A percentile compares a stretch with the other conserved stretches of the same genome.
Evolutionary conservation across 2,329 filamentous ascomycete species (phyloP).

Genomic region (Trichoderma brevicompactum): DNA sequence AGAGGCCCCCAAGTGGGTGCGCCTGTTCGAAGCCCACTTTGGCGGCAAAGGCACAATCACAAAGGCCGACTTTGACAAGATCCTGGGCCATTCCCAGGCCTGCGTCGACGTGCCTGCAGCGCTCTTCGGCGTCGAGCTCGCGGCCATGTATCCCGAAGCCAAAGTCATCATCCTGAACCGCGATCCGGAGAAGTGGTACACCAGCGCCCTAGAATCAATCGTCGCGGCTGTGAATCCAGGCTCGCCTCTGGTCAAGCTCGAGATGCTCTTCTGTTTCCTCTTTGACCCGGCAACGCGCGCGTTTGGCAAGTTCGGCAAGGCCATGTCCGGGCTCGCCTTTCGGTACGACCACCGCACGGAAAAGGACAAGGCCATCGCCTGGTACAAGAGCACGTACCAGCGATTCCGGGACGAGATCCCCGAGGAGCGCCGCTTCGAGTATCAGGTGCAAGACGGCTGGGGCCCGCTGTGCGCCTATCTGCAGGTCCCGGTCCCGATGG

Average conservation of each 20-base stretch:
- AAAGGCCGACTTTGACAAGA: constrained; percentile 51
- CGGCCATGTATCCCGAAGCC: constrained; percentile 43
- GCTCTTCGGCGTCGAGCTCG: constrained; percentile 51
- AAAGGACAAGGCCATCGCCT: constrained; percentile 44
- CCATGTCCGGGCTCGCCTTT: constrained; percentile 37
- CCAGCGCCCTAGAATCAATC: constrained; percentile 37
- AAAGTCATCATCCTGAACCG: constrained; percentile 48
- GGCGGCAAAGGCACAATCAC: constrained; percentile 39
- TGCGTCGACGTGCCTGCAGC: constrained; percentile 61
- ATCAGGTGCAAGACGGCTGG: constrained; percentile 47
- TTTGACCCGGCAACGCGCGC: constrained; percentile 36
- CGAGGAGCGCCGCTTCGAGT: constrained; percentile 45
- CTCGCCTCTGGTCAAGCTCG: background rate
- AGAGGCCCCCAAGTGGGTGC: constrained; percentile 39
- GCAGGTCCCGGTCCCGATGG: constrained; percentile 43
- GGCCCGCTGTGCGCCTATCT: constrained; percentile 48
- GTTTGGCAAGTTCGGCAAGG: constrained; percentile 38
- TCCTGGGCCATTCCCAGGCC: constrained; percentile 53
- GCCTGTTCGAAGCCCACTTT: constrained; percentile 42
- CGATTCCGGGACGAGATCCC: constrained; percentile 44
- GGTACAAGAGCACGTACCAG: constrained; percentile 45
- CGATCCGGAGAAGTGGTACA: constrained; percentile 47
- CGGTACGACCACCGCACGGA: constrained; percentile 41
- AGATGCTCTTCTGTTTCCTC: constrained; percentile 37
- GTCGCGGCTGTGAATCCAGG: constrained; percentile 27